These are phyloP conservation scores for Quercus cerris DNA, from an alignment of 306 rosid species.

Conservation along the genomic window DNA sequence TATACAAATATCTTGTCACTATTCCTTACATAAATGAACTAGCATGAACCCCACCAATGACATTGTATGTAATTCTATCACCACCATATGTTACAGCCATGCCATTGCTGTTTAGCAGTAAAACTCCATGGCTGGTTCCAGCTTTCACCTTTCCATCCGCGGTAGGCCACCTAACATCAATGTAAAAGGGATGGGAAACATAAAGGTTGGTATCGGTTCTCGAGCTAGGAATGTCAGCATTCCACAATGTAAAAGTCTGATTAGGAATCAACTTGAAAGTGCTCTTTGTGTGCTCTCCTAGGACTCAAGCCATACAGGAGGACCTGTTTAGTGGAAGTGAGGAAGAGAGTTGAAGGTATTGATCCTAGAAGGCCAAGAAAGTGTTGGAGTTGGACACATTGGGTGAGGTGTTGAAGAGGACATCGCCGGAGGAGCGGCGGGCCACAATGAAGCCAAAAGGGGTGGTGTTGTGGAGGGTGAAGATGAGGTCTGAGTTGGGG, in stretches of 20 bases:
- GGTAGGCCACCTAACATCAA: conserved; percentile 54
- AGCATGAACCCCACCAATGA: conserved; percentile 57
- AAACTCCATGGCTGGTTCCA: conserved; percentile 51
- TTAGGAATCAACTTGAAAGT: conserved; percentile 54
- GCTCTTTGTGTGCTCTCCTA: conserved; percentile 67
- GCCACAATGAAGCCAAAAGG: conserved; percentile 69
- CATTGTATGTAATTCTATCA: conserved; percentile 59
- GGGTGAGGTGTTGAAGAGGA: conserved; percentile 45
- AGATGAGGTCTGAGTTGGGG: conserved; percentile 55
- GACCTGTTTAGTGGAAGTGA: background rate
- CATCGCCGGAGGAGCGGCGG: conserved; percentile 56
- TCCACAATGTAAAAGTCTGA: conserved; percentile 61
- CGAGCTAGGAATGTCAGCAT: conserved; percentile 42
- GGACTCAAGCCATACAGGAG: no score
- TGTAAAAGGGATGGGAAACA: conserved; percentile 84
- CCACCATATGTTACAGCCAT: conserved; percentile 70
- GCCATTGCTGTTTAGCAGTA: conserved; percentile 71
- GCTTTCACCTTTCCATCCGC: conserved; percentile 35
- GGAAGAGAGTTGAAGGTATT: conserved; percentile 49
- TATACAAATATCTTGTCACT: no score
- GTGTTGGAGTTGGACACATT: background rate
- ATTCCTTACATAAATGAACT: no score
- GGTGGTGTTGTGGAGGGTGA: conserved; percentile 59
- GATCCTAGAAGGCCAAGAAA: conserved; percentile 63
- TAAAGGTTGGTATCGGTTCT: conserved; percentile 59